Base-by-base conservation (phyloP, 148 eudicot genomes). In the Chenopodium suecicum region DNA sequence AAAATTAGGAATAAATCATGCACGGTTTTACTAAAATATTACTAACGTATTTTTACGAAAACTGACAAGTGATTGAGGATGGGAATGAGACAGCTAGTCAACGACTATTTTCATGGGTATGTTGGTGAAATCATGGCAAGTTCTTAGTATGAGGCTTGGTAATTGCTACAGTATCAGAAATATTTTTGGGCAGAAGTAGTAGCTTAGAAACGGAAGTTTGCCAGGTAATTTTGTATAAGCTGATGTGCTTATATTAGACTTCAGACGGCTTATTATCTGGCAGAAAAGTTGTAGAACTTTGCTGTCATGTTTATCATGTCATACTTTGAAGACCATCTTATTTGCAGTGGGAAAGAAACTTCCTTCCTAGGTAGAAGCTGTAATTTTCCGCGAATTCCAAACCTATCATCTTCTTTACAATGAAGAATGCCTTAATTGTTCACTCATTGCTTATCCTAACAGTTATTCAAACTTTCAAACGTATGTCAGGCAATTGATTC, bases 271-370 rank as follows among this genome's bases (percentile, higher is more conserved):
- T 62, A 4, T 1, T 22, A 3, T 62, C 62, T 14, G 56, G 56
- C 12, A 14, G 16, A 14, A 52, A 2, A 75, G n/a, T 27, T 17
- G 29, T 7, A 29, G 63, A n/a, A 48, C 22, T 29, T 74, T 74
- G 77, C 77, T 27, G 32, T 52, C 72, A 69, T 69, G 8, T 66
- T 9, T 71, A 46, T 56, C 65, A 29, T 56, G 75, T 56, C 65
- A 54, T 56, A 52, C 48, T 34, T 32, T 60, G 14, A 56, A 23
- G 66, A 60, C 27, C 65, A 60, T 34, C 25, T 58, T 20, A 32
- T 56, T 60, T 60, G 25, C 7, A 3, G 65, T 17, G 31, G 58
- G 34, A 47, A 46, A 44, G 29, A 72, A n/a, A 72, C 9, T 20
- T 41, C 70, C 70, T 13, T 66, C 29, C 2, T 29, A 13, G 37